Percentiles rank a stretch among this genome's conserved stretches.
Conservation (phyloP, 2,329 filamentous ascomycete genomes). For the Xylariomycetidae sp. region DNA sequence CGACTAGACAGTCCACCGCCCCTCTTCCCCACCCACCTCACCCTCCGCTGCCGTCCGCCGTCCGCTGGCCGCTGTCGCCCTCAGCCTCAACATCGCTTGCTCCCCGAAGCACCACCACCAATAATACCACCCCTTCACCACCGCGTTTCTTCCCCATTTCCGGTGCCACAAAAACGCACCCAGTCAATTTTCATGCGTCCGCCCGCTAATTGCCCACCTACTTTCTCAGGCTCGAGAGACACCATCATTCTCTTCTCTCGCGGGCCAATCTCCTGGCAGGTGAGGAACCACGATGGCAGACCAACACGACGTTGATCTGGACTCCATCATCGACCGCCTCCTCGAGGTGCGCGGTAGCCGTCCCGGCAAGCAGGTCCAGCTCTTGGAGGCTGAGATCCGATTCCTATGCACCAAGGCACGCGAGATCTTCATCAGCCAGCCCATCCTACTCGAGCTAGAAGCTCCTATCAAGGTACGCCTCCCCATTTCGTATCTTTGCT, state of each 20-base stretch:
- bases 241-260: constrained; percentile 19
- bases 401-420: constrained; percentile 97
- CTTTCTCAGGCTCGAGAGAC: constrained; percentile 17
- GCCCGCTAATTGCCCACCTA: constrained; percentile 11
- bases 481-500: constrained; percentile 3
- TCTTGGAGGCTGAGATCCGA: constrained; percentile 92
- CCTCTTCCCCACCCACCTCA: constrained; percentile 25
- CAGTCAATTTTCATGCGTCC: background rate
- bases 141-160: constrained; percentile 9
- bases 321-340: constrained; percentile 98
- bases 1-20: constrained; percentile 20
- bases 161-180: background rate
- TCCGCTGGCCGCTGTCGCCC: background rate
- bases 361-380: constrained; percentile 96
- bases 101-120: background rate
- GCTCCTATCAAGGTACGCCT: constrained; percentile 93
- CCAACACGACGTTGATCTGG: constrained; percentile 88
- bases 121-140: background rate
- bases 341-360: constrained; percentile 96
- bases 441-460: constrained; percentile 93
- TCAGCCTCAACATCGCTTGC: background rate
- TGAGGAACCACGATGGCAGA: constrained; percentile 50
- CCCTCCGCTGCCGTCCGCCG: constrained; percentile 4
- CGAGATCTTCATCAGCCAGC: constrained; percentile 99
- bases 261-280: constrained; percentile 38